phyloP scores from a whole-genome alignment of 805 yeast genomes.

The Jamesozyma lodderae region DNA sequence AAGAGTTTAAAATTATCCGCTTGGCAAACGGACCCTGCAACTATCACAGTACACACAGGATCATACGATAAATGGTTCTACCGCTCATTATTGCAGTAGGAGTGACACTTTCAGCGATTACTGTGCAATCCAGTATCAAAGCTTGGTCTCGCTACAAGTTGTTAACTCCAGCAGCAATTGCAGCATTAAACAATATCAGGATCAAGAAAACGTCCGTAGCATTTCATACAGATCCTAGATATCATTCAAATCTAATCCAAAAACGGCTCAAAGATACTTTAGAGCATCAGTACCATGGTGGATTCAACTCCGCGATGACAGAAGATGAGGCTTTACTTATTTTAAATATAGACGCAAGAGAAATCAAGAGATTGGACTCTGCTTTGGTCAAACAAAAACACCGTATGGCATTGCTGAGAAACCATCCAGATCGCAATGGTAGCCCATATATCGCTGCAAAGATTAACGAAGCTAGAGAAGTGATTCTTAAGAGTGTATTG shows the following conservation, averaged over 20 bases:
- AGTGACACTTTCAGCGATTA: constrained; percentile 21
- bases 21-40: too few relatives aligned
- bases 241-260: constrained; percentile 12
- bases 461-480: constrained; percentile 85
- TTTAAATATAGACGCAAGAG: constrained; percentile 48
- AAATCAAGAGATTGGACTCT: constrained; percentile 40
- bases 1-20: too few relatives aligned
- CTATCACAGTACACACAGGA: too few relatives aligned
- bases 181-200: constrained; percentile 21
- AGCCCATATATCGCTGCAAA: constrained; percentile 83
- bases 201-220: constrained; percentile 6
- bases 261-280: constrained; percentile 10
- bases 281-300: constrained; percentile 40
- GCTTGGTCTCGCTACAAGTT: constrained; percentile 26
- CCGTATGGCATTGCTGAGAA: constrained; percentile 73
- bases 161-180: constrained; percentile 24
- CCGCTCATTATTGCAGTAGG: constrained; percentile 28
- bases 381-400: constrained; percentile 66
- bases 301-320: constrained; percentile 55
- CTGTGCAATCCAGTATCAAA: constrained; percentile 22
- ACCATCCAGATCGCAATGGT: constrained; percentile 95
- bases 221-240: constrained; percentile 9
- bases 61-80: constrained; percentile 20
- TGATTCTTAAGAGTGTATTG: constrained; percentile 33
- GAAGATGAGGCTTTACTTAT: constrained; percentile 64